Evolutionary conservation across 2,329 filamentous ascomycete species (phyloP), one percentile per base, ranked within the genome.

Genomic region (Pseudogymnoascus sp.): DNA sequence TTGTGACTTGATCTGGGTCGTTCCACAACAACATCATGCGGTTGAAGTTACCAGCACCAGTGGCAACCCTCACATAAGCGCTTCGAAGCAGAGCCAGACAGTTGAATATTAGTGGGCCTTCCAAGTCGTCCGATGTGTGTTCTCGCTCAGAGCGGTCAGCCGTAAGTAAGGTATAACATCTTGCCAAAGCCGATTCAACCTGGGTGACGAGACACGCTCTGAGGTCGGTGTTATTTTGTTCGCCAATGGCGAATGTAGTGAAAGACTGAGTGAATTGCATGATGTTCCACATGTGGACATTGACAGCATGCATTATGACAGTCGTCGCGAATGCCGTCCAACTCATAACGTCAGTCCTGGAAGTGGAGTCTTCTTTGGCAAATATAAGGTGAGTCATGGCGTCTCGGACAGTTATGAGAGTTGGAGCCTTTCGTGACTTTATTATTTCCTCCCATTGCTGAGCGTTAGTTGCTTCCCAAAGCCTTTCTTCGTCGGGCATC

Each of bases 301-400:
- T 73, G 18, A 75, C 69, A 8, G 72, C 73, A 63, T 75, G 73
- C 66, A 72, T 74, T 23, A 74, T 64, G 12, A 73, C 68, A 12
- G 70, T 70, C 55, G 69, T 69, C 6, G 71, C 70, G 41, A 74
- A 71, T 3, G 70, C 67, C 9, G 71, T 69, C 62, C 63, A 63
- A 38, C 62, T 33, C 25, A 28, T 31, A 33, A 23, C 23, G 21
- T 59, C 33, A 28, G 23, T 8, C 8, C 23, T n/a, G 8, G 25
- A 33, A 7, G 33, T n/a, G 21, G n/a, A 16, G 8, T 33, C 21
- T 59, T 23, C 23, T 28, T 28, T 21, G 2, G 23, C 52, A 6
- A 59, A 59, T n/a, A 59, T 31, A 23, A 59, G 16, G 33, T 59
- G 25, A 23, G 33, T 59, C 25, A 59, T 59, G 14, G 33, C 25